phyloP scores from a whole-genome alignment of 305 asterid genomes.

The Solanum chacoense region DNA sequence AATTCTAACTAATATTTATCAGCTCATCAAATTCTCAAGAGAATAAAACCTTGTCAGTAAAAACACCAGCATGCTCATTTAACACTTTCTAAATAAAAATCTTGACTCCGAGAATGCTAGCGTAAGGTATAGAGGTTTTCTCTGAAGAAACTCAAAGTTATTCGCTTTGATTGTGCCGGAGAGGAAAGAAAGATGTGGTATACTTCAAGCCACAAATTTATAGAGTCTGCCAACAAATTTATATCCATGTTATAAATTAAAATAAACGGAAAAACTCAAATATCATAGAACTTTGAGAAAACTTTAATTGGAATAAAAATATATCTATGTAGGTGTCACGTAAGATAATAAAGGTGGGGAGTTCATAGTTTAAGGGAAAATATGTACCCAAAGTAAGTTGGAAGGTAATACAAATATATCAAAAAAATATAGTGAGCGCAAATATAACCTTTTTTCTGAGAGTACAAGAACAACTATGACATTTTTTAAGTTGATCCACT shows the following conservation, averaged over 20 bases:
- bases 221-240: neutral
- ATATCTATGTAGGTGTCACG: neutral
- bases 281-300: neutral
- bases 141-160: neutral
- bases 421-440: neutral
- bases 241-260: neutral
- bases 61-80: conserved; percentile 71
- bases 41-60: conserved; percentile 40
- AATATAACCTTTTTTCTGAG: no score
- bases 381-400: neutral
- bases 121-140: neutral
- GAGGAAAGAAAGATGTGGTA: neutral
- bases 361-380: neutral
- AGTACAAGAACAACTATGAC: neutral
- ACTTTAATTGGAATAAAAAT: neutral
- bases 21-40: neutral
- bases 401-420: neutral
- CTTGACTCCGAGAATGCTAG: neutral
- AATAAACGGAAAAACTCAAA: neutral
- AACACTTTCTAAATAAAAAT: neutral
- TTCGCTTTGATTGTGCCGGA: neutral
- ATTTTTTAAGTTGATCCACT: neutral
- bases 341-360: neutral
- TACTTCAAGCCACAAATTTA: neutral
- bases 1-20: neutral